A percentile compares a stretch with the other conserved stretches of the same genome.
phyloP scores from a whole-genome alignment of 805 yeast species.

The Ogataea minuta region DNA sequence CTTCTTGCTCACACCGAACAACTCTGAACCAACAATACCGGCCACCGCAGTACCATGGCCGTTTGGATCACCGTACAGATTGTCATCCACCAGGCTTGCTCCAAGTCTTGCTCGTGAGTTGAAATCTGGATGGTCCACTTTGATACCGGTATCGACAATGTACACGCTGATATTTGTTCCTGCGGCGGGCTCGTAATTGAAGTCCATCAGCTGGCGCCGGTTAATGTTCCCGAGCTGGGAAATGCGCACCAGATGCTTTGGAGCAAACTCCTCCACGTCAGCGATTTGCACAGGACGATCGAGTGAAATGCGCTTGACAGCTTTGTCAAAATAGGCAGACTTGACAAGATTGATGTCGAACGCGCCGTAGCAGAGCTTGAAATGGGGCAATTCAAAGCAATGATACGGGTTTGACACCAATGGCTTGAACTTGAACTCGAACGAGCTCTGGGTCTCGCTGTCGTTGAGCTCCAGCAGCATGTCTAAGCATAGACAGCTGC shows the following conservation, averaged over 20 bases:
- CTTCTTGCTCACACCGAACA: conserved; percentile 53
- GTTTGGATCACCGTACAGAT: conserved; percentile 32
- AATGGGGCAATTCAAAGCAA: conserved; percentile 31
- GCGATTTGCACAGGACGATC: conserved; percentile 37
- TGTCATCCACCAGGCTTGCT: conserved; percentile 39
- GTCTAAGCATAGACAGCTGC: conserved; percentile 6
- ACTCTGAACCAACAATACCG: conserved; percentile 49
- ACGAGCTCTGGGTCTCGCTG: conserved; percentile 8
- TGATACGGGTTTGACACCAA: conserved; percentile 10
- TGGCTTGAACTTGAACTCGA: conserved; percentile 10
- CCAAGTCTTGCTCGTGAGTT: conserved; percentile 41
- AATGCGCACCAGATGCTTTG: conserved; percentile 42
- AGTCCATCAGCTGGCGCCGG: conserved; percentile 35
- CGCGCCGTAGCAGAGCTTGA: conserved; percentile 38
- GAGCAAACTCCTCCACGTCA: conserved; percentile 41
- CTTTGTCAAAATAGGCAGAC: conserved; percentile 35
- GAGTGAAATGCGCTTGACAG: conserved; percentile 36
- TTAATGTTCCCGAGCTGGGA: conserved; percentile 34
- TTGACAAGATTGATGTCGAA: conserved; percentile 32
- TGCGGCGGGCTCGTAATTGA: conserved; percentile 41
- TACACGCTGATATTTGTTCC: conserved; percentile 41
- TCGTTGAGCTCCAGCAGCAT: conserved; percentile 15
- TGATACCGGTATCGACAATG: conserved; percentile 40
- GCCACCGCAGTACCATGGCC: conserved; percentile 63
- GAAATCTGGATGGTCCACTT: conserved; percentile 42